Evolutionary conservation across 371 early-diverging fungal species (phyloP), one percentile per base, ranked within the genome.

Genomic region (Lichtheimia ramosa): DNA sequence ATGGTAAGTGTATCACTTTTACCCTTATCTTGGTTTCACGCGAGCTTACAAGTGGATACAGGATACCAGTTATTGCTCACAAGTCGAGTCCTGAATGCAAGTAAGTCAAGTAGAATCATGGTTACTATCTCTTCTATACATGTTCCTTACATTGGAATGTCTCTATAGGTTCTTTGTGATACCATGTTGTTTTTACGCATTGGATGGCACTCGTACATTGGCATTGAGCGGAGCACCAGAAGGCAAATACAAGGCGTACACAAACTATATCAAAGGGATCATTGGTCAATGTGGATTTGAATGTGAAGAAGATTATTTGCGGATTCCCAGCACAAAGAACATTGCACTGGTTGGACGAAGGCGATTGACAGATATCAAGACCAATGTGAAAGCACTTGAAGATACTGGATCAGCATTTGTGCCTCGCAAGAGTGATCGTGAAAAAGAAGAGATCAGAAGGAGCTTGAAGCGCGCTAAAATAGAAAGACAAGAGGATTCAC

Each of bases 261-360:
- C 87, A 23, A 70, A 84, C 24, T 87, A 89, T 63, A 74, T 92
- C 16, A 70, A 80, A 20, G 65, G 74, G 6, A 68, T 92, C 51
- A 81, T 84, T 5, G 52, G 59, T 2, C 62, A 69, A 41, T 85
- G 85, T 59, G 93, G 94, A 0, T 93, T 82, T 63, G 55, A 61
- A 0, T 73, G 83, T 0, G 86, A 90, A 60, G 73, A 75, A 52
- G 96, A 95, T 63, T 77, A 77, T 54, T 63, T 95, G 46, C 71
- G 96, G 27, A 95, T 95, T 12, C 96, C 96, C 4, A 90, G 90
- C 34, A 94, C 96, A n/a, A 92, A 92, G 59, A 95, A 95, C 52
- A 78, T 92, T 61, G 90, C 91, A 1, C 65, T 92, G 2, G 73
- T 95, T 20, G 94, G 92, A 7, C 63, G 83, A 68, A 62, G 74